Evolutionary conservation across 495 filamentous ascomycete species (phyloP).

Genomic region (Lasiosphaeris hirsuta): DNA sequence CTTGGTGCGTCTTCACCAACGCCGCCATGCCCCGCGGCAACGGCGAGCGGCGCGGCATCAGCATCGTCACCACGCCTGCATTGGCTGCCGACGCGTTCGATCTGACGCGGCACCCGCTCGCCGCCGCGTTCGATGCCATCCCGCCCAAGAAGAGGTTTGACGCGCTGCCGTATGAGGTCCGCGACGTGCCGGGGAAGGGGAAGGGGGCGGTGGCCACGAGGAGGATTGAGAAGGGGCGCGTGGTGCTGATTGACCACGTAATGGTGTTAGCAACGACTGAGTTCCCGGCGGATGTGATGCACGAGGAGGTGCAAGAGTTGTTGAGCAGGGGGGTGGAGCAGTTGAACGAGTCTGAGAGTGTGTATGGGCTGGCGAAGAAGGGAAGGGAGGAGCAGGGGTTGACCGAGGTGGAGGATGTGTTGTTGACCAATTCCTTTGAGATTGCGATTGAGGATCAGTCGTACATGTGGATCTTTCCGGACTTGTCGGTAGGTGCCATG

Average conservation of each 20-base stretch:
- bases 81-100: slow-evolving; percentile 23
- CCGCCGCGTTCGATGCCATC: slow-evolving; percentile 15
- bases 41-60: slow-evolving; percentile 17
- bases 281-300: slow-evolving; percentile 25
- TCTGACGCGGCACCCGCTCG: slow-evolving; percentile 17
- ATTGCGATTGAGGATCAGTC: slow-evolving; percentile 24
- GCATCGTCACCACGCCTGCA: slow-evolving; percentile 34
- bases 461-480: slow-evolving; percentile 30
- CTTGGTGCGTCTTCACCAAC: slow-evolving; percentile 37
- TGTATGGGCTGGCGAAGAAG: slow-evolving; percentile 39
- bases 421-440: slow-evolving; percentile 54
- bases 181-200: slow-evolving; percentile 28
- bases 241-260: slow-evolving; percentile 29
- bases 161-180: slow-evolving; percentile 22
- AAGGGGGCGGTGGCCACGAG: slow-evolving; percentile 30
- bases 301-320: slow-evolving; percentile 27
- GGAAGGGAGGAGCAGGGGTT: slow-evolving; percentile 54
- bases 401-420: slow-evolving; percentile 62
- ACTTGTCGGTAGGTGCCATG: slow-evolving; percentile 28
- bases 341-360: slow-evolving; percentile 20
- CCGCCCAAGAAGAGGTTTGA: slow-evolving; percentile 8
- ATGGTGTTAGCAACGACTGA: slow-evolving; percentile 24
- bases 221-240: slow-evolving; percentile 26
- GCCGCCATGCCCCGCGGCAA: slow-evolving; percentile 18
- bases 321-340: slow-evolving; percentile 23